Evolutionary conservation across 345 rosid genomes (phyloP), one percentile per base, ranked within the genome.

Genomic region (Hevea brasiliensis): DNA sequence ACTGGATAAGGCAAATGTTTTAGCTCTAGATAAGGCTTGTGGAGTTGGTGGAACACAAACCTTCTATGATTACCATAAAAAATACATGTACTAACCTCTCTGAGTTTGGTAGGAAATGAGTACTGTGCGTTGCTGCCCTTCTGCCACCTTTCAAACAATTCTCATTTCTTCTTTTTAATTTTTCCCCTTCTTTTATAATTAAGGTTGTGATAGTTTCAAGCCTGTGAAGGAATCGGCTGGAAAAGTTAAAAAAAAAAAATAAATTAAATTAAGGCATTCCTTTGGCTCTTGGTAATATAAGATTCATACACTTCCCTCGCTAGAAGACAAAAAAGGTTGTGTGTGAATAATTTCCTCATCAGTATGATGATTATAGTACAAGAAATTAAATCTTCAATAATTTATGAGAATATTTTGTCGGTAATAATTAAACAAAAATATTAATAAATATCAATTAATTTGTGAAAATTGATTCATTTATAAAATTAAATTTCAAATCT

Each of bases 31-130:
- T 84, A 84, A 81, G 85, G 75, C 56, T 74, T 77, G 61, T 66
- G 74, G 78, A 82, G 88, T 85, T 80, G 88, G 85, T 85, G 77
- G 81, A 74, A 78, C 62, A 74, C 64, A 71, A 80, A 76, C 80
- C 84, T 75, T 69, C 82, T 32, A 78, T 65, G 71, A 75, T 50
- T 48, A 76, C 71, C 82, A 80, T 79, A 63, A 80, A 24, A 77
- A n/a, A 45, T 8, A 62, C 5, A 62, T 62, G 24, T 12, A 63
- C 61, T 45, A 73, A 75, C 63, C 53, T 47, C 2, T 23, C 24
- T 61, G 64, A 42, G 73, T 75, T 82, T 80, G 85, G 82, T 77
- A 70, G 71, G 72, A 72, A 82, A 80, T 79, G 73, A 80, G 76
- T 66, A 75, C 35, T 64, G 41, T 15, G 77, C 81, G 68, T 76